A percentile compares a stretch with the other conserved stretches of the same genome.
These are phyloP conservation scores for Lipomyces starkeyi DNA, from an alignment of 805 yeast genomes.

Conservation along the genomic window DNA sequence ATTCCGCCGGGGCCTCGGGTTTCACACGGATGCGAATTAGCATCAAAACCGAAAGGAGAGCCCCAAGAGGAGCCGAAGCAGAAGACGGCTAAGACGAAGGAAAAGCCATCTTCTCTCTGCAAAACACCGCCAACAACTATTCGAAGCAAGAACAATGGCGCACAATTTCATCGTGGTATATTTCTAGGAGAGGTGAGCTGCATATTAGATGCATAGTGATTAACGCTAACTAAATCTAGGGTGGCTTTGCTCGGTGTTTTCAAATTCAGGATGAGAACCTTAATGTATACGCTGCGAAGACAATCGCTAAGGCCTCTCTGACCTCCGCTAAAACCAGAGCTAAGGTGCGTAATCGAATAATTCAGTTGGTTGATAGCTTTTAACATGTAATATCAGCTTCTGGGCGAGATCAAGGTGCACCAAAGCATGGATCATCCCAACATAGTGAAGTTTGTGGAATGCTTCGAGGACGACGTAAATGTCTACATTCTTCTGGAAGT, in stretches of 20 bases:
- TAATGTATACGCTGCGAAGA: constrained; percentile 90
- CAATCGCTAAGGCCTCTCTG: constrained; percentile 95
- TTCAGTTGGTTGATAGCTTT: neutral
- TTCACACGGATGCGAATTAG: neutral
- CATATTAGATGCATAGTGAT: neutral
- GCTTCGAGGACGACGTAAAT: constrained; percentile 95
- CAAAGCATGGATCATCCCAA: constrained; percentile 86
- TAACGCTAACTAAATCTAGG: constrained; percentile 47
- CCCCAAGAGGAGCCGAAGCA: constrained; percentile 19
- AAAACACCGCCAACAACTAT: constrained; percentile 96
- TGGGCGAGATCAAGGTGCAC: constrained; percentile 95
- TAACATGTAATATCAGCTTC: constrained; percentile 55
- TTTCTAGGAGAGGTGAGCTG: constrained; percentile 74
- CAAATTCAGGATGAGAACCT: constrained; percentile 93
- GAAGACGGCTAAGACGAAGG: constrained; percentile 71
- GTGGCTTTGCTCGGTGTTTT: constrained; percentile 98
- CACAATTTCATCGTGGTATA: constrained; percentile 86
- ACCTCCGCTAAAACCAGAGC: constrained; percentile 87
- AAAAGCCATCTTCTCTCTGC: constrained; percentile 86
- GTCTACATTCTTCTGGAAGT: constrained; percentile 93
- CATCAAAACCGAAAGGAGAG: neutral
- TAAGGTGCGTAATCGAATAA: constrained; percentile 38
- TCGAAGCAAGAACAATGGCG: constrained; percentile 75
- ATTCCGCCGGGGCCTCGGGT: neutral
- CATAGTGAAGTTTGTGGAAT: constrained; percentile 90